A percentile compares a stretch with the other conserved stretches of the same genome.
These are phyloP conservation scores for Colletotrichum sidae DNA, from an alignment of 2,329 filamentous ascomycete genomes.

Conservation along the genomic window DNA sequence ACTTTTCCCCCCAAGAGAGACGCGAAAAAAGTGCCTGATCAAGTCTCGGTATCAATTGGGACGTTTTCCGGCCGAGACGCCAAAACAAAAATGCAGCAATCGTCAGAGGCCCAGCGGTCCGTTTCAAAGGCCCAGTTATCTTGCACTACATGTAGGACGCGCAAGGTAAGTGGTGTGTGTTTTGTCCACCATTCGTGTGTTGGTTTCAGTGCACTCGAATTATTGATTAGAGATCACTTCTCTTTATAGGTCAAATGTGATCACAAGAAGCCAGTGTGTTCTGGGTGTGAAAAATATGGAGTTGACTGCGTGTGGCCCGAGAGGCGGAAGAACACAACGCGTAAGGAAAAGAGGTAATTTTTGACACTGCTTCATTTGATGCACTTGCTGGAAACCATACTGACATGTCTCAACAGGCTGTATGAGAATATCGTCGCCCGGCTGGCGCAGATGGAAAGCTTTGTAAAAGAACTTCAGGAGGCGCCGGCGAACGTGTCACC, in stretches of 20 bases:
- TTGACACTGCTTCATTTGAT: not conserved
- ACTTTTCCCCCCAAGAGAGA: too few relatives aligned
- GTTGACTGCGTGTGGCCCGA: conserved; percentile 20
- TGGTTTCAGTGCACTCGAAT: not conserved
- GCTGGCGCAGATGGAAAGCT: conserved; percentile 17
- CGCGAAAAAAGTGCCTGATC: too few relatives aligned
- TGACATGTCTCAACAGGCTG: not conserved
- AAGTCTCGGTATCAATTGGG: too few relatives aligned
- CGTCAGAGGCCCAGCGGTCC: not conserved
- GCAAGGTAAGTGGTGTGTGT: not conserved
- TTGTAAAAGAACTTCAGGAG: conserved; percentile 12
- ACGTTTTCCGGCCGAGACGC: not conserved
- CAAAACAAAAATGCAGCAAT: not conserved
- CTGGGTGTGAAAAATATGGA: conserved; percentile 17
- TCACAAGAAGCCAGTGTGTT: conserved; percentile 17
- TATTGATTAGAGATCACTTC: not conserved
- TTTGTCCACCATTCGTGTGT: not conserved
- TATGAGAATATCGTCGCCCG: conserved; percentile 17
- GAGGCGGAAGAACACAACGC: conserved; percentile 9
- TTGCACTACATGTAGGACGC: conserved; percentile 3
- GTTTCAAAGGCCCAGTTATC: not conserved
- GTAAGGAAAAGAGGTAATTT: conserved; percentile 7
- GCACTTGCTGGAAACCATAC: not conserved
- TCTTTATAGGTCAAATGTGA: conserved; percentile 16
- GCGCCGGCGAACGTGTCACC: not conserved